phyloP scores from a whole-genome alignment of 352 stramenopile species.

The Pythium myriotylum region DNA sequence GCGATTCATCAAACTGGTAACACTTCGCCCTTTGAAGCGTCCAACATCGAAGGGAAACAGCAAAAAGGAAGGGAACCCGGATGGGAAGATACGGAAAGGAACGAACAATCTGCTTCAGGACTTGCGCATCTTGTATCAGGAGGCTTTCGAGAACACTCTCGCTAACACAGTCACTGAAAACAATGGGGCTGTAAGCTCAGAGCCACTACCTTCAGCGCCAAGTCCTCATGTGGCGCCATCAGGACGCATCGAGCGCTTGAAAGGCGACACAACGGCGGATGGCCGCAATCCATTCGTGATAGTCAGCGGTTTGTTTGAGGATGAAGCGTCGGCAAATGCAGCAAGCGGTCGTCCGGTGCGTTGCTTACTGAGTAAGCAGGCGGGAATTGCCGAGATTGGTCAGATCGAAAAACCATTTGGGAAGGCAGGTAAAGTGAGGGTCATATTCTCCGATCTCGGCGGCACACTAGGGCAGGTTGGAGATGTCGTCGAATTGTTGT shows the following conservation, averaged over 20 bases:
- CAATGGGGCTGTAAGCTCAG: too few species aligned
- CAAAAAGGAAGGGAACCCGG: background rate
- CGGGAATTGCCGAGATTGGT: conserved; percentile 35
- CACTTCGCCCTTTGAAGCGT: conserved; percentile 41
- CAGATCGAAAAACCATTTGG: conserved; percentile 74
- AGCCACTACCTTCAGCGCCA: background rate
- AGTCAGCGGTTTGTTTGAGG: conserved; percentile 55
- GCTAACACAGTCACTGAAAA: background rate
- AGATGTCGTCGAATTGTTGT: conserved; percentile 37
- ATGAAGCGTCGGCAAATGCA: conserved; percentile 41
- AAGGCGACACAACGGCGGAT: conserved; percentile 64
- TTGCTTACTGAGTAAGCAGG: conserved; percentile 18
- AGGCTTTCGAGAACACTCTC: conserved; percentile 29
- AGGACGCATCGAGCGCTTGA: conserved; percentile 57
- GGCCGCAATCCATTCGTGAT: conserved; percentile 70
- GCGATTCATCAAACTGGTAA: conserved; percentile 59
- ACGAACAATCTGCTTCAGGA: conserved; percentile 47
- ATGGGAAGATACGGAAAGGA: background rate
- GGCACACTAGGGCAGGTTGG: conserved; percentile 54
- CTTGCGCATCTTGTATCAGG: conserved; percentile 42
- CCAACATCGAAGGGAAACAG: conserved; percentile 9
- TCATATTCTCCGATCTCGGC: conserved; percentile 42
- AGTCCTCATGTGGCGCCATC: background rate
- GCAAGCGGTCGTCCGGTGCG: conserved; percentile 33
- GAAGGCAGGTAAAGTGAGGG: conserved; percentile 75